Evolutionary conservation across 1,284 basidiomycete genomes (phyloP).

Genomic region (Naganishia liquefaciens): DNA sequence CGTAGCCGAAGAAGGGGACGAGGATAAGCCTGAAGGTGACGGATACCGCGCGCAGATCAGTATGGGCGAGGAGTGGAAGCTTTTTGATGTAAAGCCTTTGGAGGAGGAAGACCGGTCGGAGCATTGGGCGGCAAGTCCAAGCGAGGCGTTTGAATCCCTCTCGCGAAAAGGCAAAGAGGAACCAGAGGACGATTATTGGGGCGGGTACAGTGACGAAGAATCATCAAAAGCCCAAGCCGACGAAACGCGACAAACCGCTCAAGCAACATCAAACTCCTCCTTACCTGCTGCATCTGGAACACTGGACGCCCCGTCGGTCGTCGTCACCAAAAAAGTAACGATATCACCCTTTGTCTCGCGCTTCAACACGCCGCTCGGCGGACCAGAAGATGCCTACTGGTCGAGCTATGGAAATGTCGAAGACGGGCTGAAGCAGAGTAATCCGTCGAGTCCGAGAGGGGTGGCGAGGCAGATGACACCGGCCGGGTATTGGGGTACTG

Average conservation of each 20-base stretch:
- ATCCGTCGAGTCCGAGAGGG: constrained; percentile 30
- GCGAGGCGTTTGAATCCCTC: constrained; percentile 5
- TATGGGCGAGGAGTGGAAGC: constrained; percentile 28
- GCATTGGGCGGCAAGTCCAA: background rate
- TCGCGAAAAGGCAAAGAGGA: background rate
- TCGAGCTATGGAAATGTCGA: constrained; percentile 30
- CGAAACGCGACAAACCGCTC: background rate
- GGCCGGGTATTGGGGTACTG: constrained; percentile 33
- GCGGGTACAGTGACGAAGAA: constrained; percentile 28
- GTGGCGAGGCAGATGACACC: constrained; percentile 19
- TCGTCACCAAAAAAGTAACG: constrained; percentile 23
- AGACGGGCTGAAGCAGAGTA: constrained; percentile 31
- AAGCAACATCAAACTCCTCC: background rate
- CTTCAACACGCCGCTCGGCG: constrained; percentile 8
- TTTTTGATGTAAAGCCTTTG: constrained; percentile 22
- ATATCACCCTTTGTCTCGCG: constrained; percentile 28
- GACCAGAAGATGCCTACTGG: constrained; percentile 31
- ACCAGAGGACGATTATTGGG: constrained; percentile 32
- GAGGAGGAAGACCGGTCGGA: background rate
- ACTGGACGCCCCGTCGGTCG: background rate
- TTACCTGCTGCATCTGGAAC: constrained; percentile 2
- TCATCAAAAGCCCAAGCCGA: no score
- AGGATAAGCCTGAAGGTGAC: background rate
- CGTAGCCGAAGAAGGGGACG: background rate
- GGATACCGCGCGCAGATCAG: constrained; percentile 17